Conservation (phyloP, 2,329 filamentous ascomycete species). For the Cadophora gregata region DNA sequence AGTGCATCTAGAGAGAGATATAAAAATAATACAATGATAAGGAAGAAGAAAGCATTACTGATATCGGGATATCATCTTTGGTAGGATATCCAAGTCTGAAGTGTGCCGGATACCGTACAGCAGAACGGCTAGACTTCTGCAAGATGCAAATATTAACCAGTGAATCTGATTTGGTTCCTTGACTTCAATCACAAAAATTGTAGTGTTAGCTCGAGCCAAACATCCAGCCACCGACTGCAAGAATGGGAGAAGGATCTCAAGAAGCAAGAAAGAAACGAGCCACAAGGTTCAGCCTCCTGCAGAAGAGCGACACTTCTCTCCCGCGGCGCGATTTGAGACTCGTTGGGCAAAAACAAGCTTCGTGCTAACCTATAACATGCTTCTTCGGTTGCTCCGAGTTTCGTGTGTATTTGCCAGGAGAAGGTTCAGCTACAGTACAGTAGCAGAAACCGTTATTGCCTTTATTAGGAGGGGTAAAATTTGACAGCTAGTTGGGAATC, state of each 20-base stretch:
- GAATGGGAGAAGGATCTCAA: not conserved
- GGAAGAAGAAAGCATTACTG: not conserved
- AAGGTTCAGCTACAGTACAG: not conserved
- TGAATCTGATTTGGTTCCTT: too few species aligned
- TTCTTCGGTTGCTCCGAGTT: not conserved
- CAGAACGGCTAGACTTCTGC: too few species aligned
- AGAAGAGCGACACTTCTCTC: not conserved
- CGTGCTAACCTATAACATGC: not conserved
- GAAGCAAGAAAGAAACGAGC: not conserved
- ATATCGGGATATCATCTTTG: too few species aligned
- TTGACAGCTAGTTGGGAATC: not conserved
- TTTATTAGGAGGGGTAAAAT: not conserved
- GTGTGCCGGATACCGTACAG: too few species aligned
- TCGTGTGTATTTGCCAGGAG: not conserved
- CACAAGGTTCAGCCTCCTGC: not conserved
- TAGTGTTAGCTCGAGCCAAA: too few species aligned
- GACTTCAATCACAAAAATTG: too few species aligned
- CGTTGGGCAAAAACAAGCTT: not conserved
- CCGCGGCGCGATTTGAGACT: not conserved
- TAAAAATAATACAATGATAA: not conserved
- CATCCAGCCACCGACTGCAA: too few species aligned
- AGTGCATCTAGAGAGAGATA: not conserved
- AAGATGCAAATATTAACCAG: too few species aligned
- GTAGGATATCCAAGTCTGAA: too few species aligned
- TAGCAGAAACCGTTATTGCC: not conserved